Evolutionary conservation across 2,329 filamentous ascomycete species (phyloP).

Genomic region (Claviceps humidiphila): DNA sequence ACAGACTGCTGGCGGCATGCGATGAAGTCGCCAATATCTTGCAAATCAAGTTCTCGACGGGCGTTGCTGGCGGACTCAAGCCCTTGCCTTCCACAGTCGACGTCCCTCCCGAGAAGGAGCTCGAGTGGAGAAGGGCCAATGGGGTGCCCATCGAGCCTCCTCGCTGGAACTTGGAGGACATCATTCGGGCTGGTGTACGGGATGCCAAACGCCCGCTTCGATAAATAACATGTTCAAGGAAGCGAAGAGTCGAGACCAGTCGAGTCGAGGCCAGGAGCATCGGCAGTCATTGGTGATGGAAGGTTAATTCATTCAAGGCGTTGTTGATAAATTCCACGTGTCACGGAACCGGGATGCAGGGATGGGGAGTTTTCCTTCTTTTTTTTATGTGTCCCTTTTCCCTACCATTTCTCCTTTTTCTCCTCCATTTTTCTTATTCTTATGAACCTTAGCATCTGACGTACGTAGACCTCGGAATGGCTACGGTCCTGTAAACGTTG

Average conservation of each 20-base stretch:
- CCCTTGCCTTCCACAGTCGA: constrained; percentile 60
- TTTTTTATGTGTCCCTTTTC: background rate
- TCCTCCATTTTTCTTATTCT: background rate
- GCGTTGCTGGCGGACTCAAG: constrained; percentile 76
- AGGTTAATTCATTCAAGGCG: background rate
- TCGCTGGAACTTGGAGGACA: constrained; percentile 73
- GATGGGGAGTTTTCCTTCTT: constrained; percentile 8
- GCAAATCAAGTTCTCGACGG: constrained; percentile 94
- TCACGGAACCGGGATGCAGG: background rate
- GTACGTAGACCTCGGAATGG: constrained; percentile 5
- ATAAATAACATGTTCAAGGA: constrained; percentile 25
- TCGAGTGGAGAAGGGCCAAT: constrained; percentile 48
- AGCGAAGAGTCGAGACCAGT: constrained; percentile 1
- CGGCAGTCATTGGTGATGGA: background rate
- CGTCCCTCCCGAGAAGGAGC: constrained; percentile 57
- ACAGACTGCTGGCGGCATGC: constrained; percentile 76
- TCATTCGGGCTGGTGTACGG: constrained; percentile 59
- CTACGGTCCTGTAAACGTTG: background rate
- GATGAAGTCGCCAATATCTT: constrained; percentile 86
- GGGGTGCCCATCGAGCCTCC: constrained; percentile 61
- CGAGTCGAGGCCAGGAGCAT: background rate
- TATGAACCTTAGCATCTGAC: constrained; percentile 8
- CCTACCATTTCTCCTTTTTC: constrained; percentile 1
- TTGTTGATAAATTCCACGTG: background rate
- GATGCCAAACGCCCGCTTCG: constrained; percentile 62